A percentile compares a stretch with the other conserved stretches of the same genome.
Conservation (phyloP, 2,329 filamentous ascomycete genomes). For the Venturia asperata region DNA sequence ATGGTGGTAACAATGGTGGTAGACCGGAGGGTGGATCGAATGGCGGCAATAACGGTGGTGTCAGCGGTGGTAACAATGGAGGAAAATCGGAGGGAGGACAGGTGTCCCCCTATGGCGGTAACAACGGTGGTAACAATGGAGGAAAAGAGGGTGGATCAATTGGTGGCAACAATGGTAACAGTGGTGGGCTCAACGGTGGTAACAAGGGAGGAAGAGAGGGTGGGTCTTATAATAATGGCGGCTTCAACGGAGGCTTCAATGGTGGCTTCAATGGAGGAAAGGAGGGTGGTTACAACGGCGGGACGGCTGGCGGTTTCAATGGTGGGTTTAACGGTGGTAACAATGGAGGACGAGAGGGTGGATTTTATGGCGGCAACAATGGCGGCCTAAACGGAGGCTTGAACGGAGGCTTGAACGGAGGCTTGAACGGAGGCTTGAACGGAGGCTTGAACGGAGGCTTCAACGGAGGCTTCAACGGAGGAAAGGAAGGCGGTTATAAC, state of each 20-base stretch:
- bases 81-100: not conserved
- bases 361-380: not conserved
- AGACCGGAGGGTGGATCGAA: not conserved
- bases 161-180: not conserved
- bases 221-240: too few species aligned
- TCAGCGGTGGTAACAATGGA: not conserved
- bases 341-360: not conserved
- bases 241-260: too few species aligned
- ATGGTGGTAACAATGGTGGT: not conserved
- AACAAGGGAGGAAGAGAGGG: not conserved
- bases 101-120: not conserved
- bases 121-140: not conserved
- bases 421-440: not conserved
- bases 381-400: not conserved
- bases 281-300: not conserved
- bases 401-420: not conserved
- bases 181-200: not conserved
- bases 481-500: not conserved
- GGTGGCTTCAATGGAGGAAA: not conserved
- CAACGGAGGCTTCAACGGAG: not conserved
- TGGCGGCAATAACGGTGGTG: too few species aligned
- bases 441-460: not conserved
- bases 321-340: not conserved
- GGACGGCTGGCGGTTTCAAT: not conserved
- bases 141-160: not conserved